These are phyloP conservation scores for Pneumocystis jirovecii DNA, from an alignment of 1,139 yeast species.

Conservation along the genomic window DNA sequence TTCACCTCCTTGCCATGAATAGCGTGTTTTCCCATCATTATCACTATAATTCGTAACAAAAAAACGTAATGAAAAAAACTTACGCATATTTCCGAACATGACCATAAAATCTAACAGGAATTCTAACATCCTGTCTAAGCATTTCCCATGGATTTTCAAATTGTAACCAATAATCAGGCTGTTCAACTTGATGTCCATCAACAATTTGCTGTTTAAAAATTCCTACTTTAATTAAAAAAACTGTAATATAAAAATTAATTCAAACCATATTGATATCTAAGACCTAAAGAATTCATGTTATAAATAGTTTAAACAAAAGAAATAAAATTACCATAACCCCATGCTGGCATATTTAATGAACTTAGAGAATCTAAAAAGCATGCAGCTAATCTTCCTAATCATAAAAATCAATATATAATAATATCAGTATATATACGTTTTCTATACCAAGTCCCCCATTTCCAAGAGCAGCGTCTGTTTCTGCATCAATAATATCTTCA, in stretches of 20 bases:
- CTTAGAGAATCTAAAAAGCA: slow-evolving; percentile 84
- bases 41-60: neutral
- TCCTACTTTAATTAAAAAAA: slow-evolving; percentile 28
- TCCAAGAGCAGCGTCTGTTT: slow-evolving; percentile 90
- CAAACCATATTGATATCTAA: neutral
- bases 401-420: neutral
- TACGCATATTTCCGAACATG: slow-evolving; percentile 47
- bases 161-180: slow-evolving; percentile 88
- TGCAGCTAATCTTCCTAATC: slow-evolving; percentile 66
- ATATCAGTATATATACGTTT: neutral
- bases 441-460: slow-evolving; percentile 65
- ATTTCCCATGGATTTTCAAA: slow-evolving; percentile 89
- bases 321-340: slow-evolving; percentile 71
- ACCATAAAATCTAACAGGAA: slow-evolving; percentile 89
- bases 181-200: slow-evolving; percentile 86
- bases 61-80: neutral
- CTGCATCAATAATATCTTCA: slow-evolving; percentile 73
- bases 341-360: slow-evolving; percentile 76
- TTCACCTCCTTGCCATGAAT: slow-evolving; percentile 79
- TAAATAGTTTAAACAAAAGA: slow-evolving; percentile 26
- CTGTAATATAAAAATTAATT: neutral
- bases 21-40: slow-evolving; percentile 29
- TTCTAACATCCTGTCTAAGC: slow-evolving; percentile 69
- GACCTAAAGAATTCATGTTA: neutral
- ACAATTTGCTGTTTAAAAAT: slow-evolving; percentile 78